Percentiles rank a stretch among this genome's conserved stretches.
phyloP scores from a whole-genome alignment of 331 rosid species.

The Telfairia occidentalis region DNA sequence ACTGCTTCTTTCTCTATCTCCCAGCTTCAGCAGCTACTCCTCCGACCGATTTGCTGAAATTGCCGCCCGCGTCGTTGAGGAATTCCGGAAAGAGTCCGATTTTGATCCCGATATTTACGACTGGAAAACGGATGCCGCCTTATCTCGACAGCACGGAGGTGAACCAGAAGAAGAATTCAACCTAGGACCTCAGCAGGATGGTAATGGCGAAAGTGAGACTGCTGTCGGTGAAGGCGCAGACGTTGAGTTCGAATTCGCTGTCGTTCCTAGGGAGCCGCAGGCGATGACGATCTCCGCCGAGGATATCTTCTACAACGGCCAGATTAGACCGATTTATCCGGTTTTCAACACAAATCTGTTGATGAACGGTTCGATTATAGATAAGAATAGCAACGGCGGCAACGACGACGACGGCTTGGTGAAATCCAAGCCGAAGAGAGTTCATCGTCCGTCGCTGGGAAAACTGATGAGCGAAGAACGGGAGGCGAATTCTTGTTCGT shows the following conservation, averaged over 20 bases:
- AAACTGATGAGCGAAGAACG: slow-evolving; percentile 67
- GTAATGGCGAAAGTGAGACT: not conserved
- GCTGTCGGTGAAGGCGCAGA: not conserved
- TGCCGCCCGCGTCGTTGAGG: slow-evolving; percentile 52
- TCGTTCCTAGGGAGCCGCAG: slow-evolving; percentile 18
- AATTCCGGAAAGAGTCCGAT: slow-evolving; percentile 29
- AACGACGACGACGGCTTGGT: not conserved
- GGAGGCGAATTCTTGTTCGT: slow-evolving; percentile 44
- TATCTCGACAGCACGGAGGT: not conserved
- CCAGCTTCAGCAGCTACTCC: slow-evolving; percentile 59
- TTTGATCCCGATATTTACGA: slow-evolving; percentile 12
- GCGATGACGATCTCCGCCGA: slow-evolving; percentile 53
- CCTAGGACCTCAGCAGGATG: not conserved
- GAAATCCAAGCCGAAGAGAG: slow-evolving; percentile 17
- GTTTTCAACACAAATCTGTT: slow-evolving; percentile 29
- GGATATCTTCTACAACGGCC: slow-evolving; percentile 74
- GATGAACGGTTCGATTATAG: not conserved
- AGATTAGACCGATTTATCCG: slow-evolving; percentile 55
- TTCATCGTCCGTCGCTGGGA: slow-evolving; percentile 42
- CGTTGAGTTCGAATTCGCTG: slow-evolving; percentile 58
- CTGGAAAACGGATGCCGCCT: not conserved
- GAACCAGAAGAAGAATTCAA: not conserved
- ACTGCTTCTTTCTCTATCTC: slow-evolving; percentile 33
- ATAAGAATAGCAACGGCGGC: not conserved
- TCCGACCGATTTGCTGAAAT: slow-evolving; percentile 44